A percentile compares a stretch with the other conserved stretches of the same genome.
These are phyloP conservation scores for Trametes hirsuta DNA, from an alignment of 1,284 basidiomycete genomes.

Conservation along the genomic window DNA sequence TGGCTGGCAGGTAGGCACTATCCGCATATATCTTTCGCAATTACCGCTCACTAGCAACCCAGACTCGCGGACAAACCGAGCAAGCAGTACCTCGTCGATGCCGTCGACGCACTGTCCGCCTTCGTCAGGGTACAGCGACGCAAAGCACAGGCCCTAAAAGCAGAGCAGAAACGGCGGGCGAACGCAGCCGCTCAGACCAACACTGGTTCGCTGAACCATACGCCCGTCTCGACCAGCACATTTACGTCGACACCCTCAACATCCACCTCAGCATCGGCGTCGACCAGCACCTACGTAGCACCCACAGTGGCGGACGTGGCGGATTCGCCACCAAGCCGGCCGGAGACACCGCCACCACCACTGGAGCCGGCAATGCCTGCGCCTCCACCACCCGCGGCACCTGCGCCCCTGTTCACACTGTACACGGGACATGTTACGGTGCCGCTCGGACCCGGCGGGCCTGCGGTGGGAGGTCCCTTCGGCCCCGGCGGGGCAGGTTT, in stretches of 20 bases:
- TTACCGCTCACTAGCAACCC: not conserved
- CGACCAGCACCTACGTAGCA: not conserved
- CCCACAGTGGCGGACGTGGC: not conserved
- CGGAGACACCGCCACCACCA: slow-evolving; percentile 19
- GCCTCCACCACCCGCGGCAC: slow-evolving; percentile 8
- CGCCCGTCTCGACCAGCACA: not conserved
- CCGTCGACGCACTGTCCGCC: slow-evolving; percentile 46
- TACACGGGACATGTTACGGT: slow-evolving; percentile 13
- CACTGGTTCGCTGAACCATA: not conserved
- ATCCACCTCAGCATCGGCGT: not conserved
- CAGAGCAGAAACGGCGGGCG: slow-evolving; percentile 22
- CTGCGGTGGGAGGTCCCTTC: not conserved
- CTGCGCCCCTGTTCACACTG: slow-evolving; percentile 20
- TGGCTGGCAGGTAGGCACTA: slow-evolving; percentile 49
- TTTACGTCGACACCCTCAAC: not conserved
- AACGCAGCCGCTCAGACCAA: slow-evolving; percentile 4
- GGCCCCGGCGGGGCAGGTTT: not conserved
- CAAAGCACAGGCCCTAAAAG: slow-evolving; percentile 15
- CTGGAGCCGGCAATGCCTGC: slow-evolving; percentile 11
- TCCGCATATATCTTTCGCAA: too few relatives aligned
- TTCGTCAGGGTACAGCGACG: slow-evolving; percentile 57
- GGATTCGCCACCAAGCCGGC: not conserved
- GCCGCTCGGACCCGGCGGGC: not conserved
- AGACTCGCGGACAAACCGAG: slow-evolving; percentile 57
- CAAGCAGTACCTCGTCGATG: slow-evolving; percentile 54